A percentile compares a stretch with the other conserved stretches of the same genome.
Evolutionary conservation across 805 yeast genomes (phyloP).

Genomic region (Yamadazyma takamatsuzukensis): DNA sequence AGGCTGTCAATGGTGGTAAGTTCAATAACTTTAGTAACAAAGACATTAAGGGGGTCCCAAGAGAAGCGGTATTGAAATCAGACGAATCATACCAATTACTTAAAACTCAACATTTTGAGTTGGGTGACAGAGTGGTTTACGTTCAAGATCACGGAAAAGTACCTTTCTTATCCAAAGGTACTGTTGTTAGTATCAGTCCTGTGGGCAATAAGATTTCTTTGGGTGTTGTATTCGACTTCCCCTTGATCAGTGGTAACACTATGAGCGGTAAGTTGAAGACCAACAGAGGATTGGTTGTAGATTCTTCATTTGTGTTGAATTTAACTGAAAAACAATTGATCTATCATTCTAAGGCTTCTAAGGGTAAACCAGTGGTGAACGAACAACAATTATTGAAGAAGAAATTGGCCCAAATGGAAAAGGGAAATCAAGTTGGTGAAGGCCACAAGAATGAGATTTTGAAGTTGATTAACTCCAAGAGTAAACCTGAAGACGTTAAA

Average conservation of each 20-base stretch:
- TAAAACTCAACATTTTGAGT: constrained; percentile 67
- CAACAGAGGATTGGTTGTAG: constrained; percentile 81
- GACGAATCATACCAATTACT: constrained; percentile 66
- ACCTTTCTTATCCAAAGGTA: constrained; percentile 83
- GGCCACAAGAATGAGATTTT: constrained; percentile 37
- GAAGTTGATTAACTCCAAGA: constrained; percentile 38
- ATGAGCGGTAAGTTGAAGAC: constrained; percentile 74
- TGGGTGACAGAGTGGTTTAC: constrained; percentile 89
- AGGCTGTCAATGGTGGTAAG: constrained; percentile 42
- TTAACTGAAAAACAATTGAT: constrained; percentile 70
- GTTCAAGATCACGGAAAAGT: constrained; percentile 86
- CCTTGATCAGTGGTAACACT: constrained; percentile 76
- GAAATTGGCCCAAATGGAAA: constrained; percentile 12
- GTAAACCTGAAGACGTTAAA: constrained; percentile 12
- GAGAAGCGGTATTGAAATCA: constrained; percentile 77
- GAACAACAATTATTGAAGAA: constrained; percentile 14
- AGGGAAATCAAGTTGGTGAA: constrained; percentile 17
- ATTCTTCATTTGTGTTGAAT: constrained; percentile 77
- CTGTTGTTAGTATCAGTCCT: constrained; percentile 65
- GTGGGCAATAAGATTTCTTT: constrained; percentile 62
- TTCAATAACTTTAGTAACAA: constrained; percentile 43
- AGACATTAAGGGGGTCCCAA: constrained; percentile 78
- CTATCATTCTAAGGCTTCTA: constrained; percentile 67
- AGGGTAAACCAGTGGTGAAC: constrained; percentile 15
- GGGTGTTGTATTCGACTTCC: constrained; percentile 79